Percentiles rank a stretch among this genome's conserved stretches.
Conservation (phyloP, 345 rosid species). For the Eucalyptus polyanthemos region DNA sequence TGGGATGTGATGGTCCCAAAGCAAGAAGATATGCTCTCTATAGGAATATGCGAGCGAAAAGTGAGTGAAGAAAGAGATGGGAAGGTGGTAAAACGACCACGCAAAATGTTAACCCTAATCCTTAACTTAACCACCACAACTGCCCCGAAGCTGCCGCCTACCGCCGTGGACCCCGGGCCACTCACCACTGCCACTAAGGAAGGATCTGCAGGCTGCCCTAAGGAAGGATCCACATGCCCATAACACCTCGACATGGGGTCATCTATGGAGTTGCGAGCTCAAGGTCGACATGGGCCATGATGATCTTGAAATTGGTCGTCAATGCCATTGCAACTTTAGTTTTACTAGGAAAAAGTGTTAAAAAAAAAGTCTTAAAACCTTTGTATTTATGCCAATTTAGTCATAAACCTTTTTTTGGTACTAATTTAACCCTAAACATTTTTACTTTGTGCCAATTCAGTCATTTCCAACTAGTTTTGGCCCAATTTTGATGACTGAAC, state of each 20-base stretch:
- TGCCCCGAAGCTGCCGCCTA: neutral
- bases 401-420: rapidly evolving
- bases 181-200: neutral
- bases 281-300: neutral
- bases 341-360: too few relatives aligned
- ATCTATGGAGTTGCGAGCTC: neutral
- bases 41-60: neutral
- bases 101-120: neutral
- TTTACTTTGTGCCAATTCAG: rapidly evolving
- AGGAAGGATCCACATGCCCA: neutral
- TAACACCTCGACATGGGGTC: neutral
- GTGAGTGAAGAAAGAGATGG: neutral
- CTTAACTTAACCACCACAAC: neutral
- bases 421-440: rapidly evolving
- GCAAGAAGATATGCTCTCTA: neutral
- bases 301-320: neutral
- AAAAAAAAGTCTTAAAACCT: rapidly evolving
- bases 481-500: rapidly evolving
- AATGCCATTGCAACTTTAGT: neutral
- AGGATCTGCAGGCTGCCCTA: neutral
- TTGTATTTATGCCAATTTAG: too few relatives aligned
- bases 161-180: neutral
- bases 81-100: neutral
- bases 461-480: rapidly evolving
- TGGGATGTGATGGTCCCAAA: neutral